These are phyloP conservation scores for Bonnemaisonia californica DNA, from an alignment of 31 red algal genomes.

Conservation along the genomic window DNA sequence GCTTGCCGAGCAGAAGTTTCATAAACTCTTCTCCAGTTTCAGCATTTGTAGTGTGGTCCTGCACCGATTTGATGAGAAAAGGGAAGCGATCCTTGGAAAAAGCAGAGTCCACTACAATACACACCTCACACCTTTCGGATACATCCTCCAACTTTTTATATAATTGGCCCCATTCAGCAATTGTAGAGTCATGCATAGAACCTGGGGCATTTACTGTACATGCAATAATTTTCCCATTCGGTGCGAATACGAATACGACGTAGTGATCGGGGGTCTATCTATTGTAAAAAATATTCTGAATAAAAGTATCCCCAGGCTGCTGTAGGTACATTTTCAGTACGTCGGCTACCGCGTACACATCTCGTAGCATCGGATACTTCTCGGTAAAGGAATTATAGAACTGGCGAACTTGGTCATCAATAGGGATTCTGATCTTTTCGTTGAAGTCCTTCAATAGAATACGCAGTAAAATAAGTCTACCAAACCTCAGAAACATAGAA, in stretches of 20 bases:
- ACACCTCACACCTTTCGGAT: not conserved
- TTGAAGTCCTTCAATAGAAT: not conserved
- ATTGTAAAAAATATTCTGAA: too few species aligned
- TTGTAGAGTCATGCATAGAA: constrained; percentile 25
- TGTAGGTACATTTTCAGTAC: constrained; percentile 7
- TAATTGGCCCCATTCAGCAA: constrained; percentile 12
- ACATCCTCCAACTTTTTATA: not conserved
- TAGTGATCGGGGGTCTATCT: constrained; percentile 26
- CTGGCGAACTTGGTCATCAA: not conserved
- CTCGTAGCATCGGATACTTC: not conserved
- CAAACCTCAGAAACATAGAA: constrained; percentile 4
- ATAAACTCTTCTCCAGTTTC: not conserved
- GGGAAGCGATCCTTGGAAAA: constrained; percentile 4
- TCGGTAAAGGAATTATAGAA: not conserved
- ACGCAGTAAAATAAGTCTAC: not conserved
- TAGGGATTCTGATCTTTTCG: not conserved
- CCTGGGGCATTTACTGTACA: constrained; percentile 10
- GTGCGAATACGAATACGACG: constrained; percentile 19
- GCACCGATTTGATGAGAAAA: constrained; percentile 11
- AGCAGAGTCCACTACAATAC: constrained; percentile 1
- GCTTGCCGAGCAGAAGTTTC: not conserved
- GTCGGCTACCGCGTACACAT: constrained; percentile 32
- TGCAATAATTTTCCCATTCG: constrained; percentile 1
- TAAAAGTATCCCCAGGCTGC: constrained; percentile 14
- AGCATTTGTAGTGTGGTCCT: not conserved